phyloP scores from a whole-genome alignment of 2,329 filamentous ascomycete genomes.

The Aspergillus intermedius region DNA sequence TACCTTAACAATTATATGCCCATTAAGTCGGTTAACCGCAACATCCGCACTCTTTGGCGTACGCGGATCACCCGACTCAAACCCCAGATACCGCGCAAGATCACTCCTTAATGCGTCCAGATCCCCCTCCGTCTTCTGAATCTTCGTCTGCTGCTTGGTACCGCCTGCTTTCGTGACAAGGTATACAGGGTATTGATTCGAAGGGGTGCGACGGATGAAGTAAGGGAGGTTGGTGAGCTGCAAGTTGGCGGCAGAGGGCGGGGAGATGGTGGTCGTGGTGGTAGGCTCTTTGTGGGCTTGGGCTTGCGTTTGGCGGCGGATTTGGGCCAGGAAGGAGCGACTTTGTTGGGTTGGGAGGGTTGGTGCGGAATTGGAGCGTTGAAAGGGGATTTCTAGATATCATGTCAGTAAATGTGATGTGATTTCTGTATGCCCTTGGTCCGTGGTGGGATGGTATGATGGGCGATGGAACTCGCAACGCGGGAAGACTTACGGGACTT shows the following conservation, averaged over 20 bases:
- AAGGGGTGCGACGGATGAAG: conserved; percentile 64
- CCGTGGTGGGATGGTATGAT: neutral
- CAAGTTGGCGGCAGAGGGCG: conserved; percentile 20
- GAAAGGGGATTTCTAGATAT: conserved; percentile 15
- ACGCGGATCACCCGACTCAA: conserved; percentile 44
- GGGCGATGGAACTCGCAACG: conserved; percentile 2
- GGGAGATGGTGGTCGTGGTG: conserved; percentile 16
- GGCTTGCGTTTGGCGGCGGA: conserved; percentile 31
- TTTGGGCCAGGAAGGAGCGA: conserved; percentile 32
- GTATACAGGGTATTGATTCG: conserved; percentile 71
- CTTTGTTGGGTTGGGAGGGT: conserved; percentile 22
- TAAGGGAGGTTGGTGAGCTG: conserved; percentile 53
- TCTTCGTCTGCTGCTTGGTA: conserved; percentile 63
- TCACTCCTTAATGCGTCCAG: conserved; percentile 56
- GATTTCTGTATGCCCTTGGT: neutral
- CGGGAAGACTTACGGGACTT: conserved; percentile 24
- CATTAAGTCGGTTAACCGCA: conserved; percentile 55
- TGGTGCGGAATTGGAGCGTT: conserved; percentile 12
- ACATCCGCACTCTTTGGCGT: conserved; percentile 32
- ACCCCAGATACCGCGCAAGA: conserved; percentile 52
- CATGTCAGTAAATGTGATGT: conserved; percentile 6
- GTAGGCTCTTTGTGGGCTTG: conserved; percentile 26
- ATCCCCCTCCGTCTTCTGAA: conserved; percentile 78
- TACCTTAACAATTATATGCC: conserved; percentile 70
- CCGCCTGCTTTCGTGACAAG: conserved; percentile 65